Evolutionary conservation across 202 grass and related monocot genomes (phyloP).

Genomic region (Alloteropsis angusta): DNA sequence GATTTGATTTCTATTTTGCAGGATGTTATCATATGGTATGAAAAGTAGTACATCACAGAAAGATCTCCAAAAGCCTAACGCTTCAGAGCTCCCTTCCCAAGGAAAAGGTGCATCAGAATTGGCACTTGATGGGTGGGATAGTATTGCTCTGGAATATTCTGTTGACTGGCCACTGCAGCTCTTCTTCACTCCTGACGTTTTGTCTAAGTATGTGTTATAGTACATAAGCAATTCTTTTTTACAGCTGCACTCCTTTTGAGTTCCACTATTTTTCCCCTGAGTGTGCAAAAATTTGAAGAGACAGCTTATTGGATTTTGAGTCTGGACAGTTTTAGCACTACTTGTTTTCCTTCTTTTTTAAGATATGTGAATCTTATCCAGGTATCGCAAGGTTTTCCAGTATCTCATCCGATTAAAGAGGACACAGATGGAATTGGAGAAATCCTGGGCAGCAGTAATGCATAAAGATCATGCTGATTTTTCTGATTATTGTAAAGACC

Average conservation of each 20-base stretch:
- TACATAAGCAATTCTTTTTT: constrained; percentile 4
- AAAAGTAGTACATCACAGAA: constrained; percentile 50
- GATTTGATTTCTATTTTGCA: constrained; percentile 38
- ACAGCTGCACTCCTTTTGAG: not conserved
- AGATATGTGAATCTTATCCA: constrained; percentile 28
- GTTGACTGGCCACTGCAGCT: constrained; percentile 91
- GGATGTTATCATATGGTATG: constrained; percentile 77
- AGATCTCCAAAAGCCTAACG: constrained; percentile 46
- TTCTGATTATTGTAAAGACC: constrained; percentile 70
- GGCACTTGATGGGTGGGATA: constrained; percentile 87
- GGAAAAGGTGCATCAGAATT: constrained; percentile 59
- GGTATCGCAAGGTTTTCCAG: constrained; percentile 95
- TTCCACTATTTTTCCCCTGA: not conserved
- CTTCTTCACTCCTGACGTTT: constrained; percentile 92
- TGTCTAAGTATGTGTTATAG: constrained; percentile 89
- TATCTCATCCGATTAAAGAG: constrained; percentile 93
- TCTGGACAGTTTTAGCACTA: not conserved
- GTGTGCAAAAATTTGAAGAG: not conserved
- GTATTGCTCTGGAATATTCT: constrained; percentile 83
- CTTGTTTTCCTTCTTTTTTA: not conserved
- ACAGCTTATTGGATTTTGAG: not conserved
- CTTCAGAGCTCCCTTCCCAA: constrained; percentile 44
- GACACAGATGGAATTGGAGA: constrained; percentile 98
- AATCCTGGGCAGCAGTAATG: constrained; percentile 95
- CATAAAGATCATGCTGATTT: constrained; percentile 98